Evolutionary conservation across 2,329 filamentous ascomycete genomes (phyloP), one percentile per base, ranked within the genome.

Genomic region (Paecilomyces fulvus): DNA sequence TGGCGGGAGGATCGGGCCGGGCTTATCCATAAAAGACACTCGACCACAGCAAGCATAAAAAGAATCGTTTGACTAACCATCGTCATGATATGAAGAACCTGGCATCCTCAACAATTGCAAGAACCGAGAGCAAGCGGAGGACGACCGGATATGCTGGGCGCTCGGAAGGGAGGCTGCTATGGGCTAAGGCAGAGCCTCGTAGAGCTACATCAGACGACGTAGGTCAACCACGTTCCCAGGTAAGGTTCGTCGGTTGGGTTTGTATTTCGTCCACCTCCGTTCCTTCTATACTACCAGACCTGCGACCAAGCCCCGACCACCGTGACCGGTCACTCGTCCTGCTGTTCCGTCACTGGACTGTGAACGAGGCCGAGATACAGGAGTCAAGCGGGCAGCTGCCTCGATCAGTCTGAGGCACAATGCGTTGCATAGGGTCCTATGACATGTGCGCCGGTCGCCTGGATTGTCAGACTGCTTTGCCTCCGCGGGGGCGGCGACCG

Each of bases 61-160:
- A 54, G 43, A 56, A 51, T 12, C 48, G 30, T 30, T 55, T 59
- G 54, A 73, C 72, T 73, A 60, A 74, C 72, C 72, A 73, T 73
- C 69, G 57, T 67, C 61, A 60, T 68, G 66, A 58, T 67, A 67
- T 59, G 66, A 62, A 60, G 65, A 66, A 62, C 70, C 70, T 67
- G 72, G 73, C 64, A 62, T 62, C 51, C 58, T 59, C 53, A 57
- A 54, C 48, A 55, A 49, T 43, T 48, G 25, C 53, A 49, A 51
- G 25, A 54, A 55, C 30, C 51, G 21, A 52, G 28, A 46, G 31
- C 25, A 23, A 50, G 43, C 37, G 49, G 17, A 48, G 49, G 51
- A 53, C 54, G 49, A 37, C 25, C 57, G 53, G 55, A 59, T 59
- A 52, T 57, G 61, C 54, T 59, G 61, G 61, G 60, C 21, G 21